Conservation (phyloP, 2,329 filamentous ascomycete species). For the Coniochaeta prunicola region DNA sequence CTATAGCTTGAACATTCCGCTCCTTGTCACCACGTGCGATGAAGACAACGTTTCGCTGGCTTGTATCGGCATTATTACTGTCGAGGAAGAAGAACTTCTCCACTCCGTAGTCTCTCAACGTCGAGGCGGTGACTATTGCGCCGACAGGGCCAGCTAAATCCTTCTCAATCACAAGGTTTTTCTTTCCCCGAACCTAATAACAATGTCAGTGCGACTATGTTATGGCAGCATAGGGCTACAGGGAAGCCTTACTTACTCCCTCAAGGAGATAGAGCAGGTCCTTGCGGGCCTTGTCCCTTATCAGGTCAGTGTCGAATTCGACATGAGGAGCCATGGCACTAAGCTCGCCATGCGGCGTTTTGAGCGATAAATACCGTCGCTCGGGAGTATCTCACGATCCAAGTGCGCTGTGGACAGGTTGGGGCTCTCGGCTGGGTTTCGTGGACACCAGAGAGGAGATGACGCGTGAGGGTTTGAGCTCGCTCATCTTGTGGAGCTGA, state of each 20-base stretch:
- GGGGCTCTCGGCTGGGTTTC: not conserved
- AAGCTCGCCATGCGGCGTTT: conserved; percentile 39
- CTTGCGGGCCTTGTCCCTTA: conserved; percentile 76
- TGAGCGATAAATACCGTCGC: not conserved
- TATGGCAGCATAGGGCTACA: not conserved
- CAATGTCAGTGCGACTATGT: conserved; percentile 10
- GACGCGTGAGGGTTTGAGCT: not conserved
- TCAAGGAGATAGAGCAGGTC: conserved; percentile 88
- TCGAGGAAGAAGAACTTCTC: conserved; percentile 97
- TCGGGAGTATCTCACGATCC: not conserved
- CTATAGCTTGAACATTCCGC: conserved; percentile 75
- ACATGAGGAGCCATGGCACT: conserved; percentile 58
- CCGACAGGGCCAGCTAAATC: conserved; percentile 84
- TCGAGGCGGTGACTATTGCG: conserved; percentile 89
- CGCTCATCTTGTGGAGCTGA: not conserved
- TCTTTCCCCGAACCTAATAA: conserved; percentile 87
- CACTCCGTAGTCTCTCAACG: conserved; percentile 92
- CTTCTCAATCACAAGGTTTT: conserved; percentile 92
- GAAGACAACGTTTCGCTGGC: conserved; percentile 92
- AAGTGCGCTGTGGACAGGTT: not conserved
- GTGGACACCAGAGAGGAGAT: not conserved
- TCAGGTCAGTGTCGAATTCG: conserved; percentile 67
- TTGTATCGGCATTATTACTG: conserved; percentile 90
- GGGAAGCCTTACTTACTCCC: conserved; percentile 63
- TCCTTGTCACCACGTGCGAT: conserved; percentile 85